These are phyloP conservation scores for Phalaenopsis aphrodite DNA, from an alignment of 106 monocot genomes.

Conservation along the genomic window DNA sequence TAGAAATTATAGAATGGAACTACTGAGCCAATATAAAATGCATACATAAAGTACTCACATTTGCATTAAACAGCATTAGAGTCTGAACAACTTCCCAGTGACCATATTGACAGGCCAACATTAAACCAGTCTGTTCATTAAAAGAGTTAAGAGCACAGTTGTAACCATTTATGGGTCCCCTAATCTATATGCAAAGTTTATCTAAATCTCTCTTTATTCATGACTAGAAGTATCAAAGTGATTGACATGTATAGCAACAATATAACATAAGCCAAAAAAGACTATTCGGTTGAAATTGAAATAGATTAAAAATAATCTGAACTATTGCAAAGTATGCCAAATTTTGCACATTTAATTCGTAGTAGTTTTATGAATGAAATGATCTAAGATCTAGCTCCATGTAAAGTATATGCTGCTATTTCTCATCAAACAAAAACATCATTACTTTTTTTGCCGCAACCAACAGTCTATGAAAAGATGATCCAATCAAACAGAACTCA, in stretches of 20 bases:
- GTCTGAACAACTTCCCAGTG: constrained; percentile 12
- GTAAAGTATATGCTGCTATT: background rate
- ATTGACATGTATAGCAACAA: background rate
- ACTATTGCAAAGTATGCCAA: background rate
- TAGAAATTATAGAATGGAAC: background rate
- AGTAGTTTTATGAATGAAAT: background rate
- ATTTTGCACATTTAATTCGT: background rate
- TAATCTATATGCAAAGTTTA: background rate
- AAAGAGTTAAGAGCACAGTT: background rate
- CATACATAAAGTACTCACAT: background rate
- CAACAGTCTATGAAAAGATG: background rate
- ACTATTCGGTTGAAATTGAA: background rate
- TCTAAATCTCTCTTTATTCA: background rate
- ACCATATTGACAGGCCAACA: constrained; percentile 8
- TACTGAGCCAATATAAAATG: background rate
- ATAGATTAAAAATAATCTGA: background rate
- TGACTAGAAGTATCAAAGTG: background rate
- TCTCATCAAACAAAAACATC: background rate
- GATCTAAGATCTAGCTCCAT: background rate
- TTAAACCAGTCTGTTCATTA: constrained; percentile 3
- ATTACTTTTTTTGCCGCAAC: too few species aligned
- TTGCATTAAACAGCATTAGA: background rate
- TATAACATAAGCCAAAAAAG: background rate
- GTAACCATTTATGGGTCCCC: background rate
- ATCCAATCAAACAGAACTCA: constrained; percentile 11